Conservation (phyloP, 225 moss, liverwort and hornwort genomes). For the Thuidium tamariscinum region DNA sequence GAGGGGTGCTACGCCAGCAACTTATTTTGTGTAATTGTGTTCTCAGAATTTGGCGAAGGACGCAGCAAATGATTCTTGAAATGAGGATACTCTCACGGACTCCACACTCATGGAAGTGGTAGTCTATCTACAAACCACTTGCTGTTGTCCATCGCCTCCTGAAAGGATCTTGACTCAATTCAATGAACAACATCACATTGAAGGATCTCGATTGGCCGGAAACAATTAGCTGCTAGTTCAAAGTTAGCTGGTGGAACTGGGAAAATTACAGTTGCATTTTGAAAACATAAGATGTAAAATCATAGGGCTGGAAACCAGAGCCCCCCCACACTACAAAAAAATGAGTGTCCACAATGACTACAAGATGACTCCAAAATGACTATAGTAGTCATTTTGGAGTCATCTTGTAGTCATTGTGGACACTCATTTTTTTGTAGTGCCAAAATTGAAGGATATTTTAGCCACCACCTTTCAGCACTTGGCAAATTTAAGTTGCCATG, state of each 20-base stretch:
- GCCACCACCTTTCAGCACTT: background rate
- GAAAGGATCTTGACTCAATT: background rate
- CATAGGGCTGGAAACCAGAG: fast-evolving
- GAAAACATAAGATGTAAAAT: background rate
- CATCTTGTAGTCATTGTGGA: too few species aligned
- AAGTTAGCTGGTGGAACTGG: background rate
- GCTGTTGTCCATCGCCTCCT: background rate
- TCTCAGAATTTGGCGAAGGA: background rate
- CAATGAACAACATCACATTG: background rate
- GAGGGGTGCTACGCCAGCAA: background rate
- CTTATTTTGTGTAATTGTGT: background rate
- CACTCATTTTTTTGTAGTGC: too few species aligned
- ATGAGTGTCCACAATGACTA: too few species aligned
- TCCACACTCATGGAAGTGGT: background rate
- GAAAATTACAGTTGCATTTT: background rate
- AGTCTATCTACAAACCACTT: background rate
- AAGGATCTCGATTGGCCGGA: background rate
- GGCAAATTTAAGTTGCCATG: fast-evolving
- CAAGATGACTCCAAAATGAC: too few species aligned
- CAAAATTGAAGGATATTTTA: background rate
- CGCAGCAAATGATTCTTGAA: background rate
- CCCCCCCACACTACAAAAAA: too few species aligned
- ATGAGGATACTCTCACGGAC: background rate
- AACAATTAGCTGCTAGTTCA: background rate
- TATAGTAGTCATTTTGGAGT: too few species aligned